A percentile compares a stretch with the other conserved stretches of the same genome.
phyloP scores from a whole-genome alignment of 2,329 filamentous ascomycete species.

The Aspergillus ruber region DNA sequence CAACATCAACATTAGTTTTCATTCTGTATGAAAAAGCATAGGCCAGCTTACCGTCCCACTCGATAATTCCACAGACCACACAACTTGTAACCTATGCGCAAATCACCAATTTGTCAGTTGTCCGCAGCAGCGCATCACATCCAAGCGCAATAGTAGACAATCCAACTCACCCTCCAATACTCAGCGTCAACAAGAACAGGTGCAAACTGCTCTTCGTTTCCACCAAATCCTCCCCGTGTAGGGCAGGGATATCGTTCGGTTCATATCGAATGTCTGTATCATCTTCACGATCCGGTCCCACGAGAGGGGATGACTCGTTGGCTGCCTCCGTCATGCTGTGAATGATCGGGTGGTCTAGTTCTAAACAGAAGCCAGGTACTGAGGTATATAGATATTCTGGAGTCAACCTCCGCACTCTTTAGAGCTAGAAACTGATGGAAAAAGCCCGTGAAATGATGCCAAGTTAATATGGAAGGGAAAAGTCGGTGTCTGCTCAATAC shows the following conservation, averaged over 20 bases:
- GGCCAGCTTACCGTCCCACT: slow-evolving; percentile 64
- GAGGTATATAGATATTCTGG: too few relatives aligned
- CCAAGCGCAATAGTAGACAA: too few relatives aligned
- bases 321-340: not conserved
- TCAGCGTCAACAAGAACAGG: slow-evolving; percentile 75
- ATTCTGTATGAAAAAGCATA: not conserved
- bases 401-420: too few relatives aligned
- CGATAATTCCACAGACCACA: slow-evolving; percentile 91
- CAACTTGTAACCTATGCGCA: slow-evolving; percentile 65
- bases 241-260: too few relatives aligned
- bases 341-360: too few relatives aligned
- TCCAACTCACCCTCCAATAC: slow-evolving; percentile 61
- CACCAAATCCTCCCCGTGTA: slow-evolving; percentile 42
- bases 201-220: slow-evolving; percentile 73
- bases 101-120: not conserved
- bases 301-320: slow-evolving; percentile 24
- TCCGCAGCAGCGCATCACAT: not conserved
- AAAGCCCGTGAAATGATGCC: not conserved
- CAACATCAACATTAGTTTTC: not conserved
- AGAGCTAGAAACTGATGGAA: too few relatives aligned
- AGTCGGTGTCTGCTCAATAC: too few relatives aligned
- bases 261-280: slow-evolving; percentile 1
- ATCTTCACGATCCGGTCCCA: slow-evolving; percentile 19
- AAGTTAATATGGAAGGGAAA: not conserved
- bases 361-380: too few relatives aligned